A percentile compares a stretch with the other conserved stretches of the same genome.
Conservation (phyloP, 2,329 filamentous ascomycete species). For the Xylariaceae sp. region DNA sequence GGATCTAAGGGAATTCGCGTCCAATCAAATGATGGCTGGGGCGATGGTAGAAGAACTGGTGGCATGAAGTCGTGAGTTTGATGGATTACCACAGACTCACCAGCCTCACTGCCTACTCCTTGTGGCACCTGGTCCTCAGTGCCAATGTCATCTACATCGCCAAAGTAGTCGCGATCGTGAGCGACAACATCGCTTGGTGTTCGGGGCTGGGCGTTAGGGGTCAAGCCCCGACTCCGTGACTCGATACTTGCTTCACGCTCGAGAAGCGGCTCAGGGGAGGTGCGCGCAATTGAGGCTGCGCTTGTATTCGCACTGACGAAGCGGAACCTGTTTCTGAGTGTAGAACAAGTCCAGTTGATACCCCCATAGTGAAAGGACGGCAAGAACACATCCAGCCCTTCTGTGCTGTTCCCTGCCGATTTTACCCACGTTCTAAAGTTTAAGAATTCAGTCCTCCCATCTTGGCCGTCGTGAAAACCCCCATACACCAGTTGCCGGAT, state of each 20-base stretch:
- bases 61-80: slow-evolving; percentile 31
- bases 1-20: slow-evolving; percentile 70
- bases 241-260: slow-evolving; percentile 46
- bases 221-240: slow-evolving; percentile 44
- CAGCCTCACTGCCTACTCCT: slow-evolving; percentile 31
- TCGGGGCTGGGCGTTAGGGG: slow-evolving; percentile 42
- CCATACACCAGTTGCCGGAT: slow-evolving; percentile 63
- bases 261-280: slow-evolving; percentile 46
- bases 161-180: slow-evolving; percentile 42
- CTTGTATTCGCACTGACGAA: slow-evolving; percentile 66
- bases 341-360: slow-evolving; percentile 73
- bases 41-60: slow-evolving; percentile 28
- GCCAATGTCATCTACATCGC: slow-evolving; percentile 31
- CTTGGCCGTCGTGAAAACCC: slow-evolving; percentile 49
- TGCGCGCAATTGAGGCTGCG: slow-evolving; percentile 46
- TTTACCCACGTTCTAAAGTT: slow-evolving; percentile 75
- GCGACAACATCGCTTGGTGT: slow-evolving; percentile 43
- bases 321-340: slow-evolving; percentile 70
- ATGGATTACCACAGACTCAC: slow-evolving; percentile 30
- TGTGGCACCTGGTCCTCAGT: slow-evolving; percentile 27
- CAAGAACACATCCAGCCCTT: slow-evolving; percentile 57
- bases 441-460: slow-evolving; percentile 55
- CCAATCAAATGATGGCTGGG: slow-evolving; percentile 76
- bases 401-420: slow-evolving; percentile 57
- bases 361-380: slow-evolving; percentile 67